Base-by-base conservation (phyloP, 2,329 filamentous ascomycete genomes). In the Bipolaris victoriae region DNA sequence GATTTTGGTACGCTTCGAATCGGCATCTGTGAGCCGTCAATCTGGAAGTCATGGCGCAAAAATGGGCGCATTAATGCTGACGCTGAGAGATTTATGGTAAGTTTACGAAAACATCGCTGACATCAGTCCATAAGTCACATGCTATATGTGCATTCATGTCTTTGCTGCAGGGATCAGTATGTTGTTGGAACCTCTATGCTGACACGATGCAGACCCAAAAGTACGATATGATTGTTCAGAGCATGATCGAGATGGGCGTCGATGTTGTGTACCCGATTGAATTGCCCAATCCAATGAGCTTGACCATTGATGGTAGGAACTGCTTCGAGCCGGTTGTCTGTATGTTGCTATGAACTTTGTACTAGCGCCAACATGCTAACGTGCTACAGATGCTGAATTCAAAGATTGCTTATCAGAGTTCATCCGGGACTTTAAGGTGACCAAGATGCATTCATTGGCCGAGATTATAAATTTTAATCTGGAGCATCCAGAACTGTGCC, bases 381-480 rank as follows among this genome's bases (percentile, higher is more conserved):
- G n/a, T 16, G 9, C 31, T 31, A 2, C 39, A 76, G 73, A 74
- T 40, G 67, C 71, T 3, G 73, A 76, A 44, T 76, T 75, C 61
- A 73, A 71, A 53, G 69, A 73, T 7, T 70, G 69, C 24, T 56
- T 74, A 26, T 41, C 60, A 43, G 70, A 74, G n/a, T 76, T 73
- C 57, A 71, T 76, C 37, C 66, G 68, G 26, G 66, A 75, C 49
- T 73, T 75, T 60, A 71, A 67, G 41, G 62, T 65, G 13, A 73
- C 72, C 37, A 75, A 75, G 62, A 71, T 76, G 7, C 71, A 74
- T 60, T 75, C 71, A 3, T 64, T 76, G 20, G 71, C 73, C 20
- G 74, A 75, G 45, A 73, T 76, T 49, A 75, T 76, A 46, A 73
- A 76, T 58, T 75, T 75, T 62, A 76, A 76, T 51, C 61, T 69